phyloP scores from a whole-genome alignment of 306 rosid genomes.

The Medicago lupulina region DNA sequence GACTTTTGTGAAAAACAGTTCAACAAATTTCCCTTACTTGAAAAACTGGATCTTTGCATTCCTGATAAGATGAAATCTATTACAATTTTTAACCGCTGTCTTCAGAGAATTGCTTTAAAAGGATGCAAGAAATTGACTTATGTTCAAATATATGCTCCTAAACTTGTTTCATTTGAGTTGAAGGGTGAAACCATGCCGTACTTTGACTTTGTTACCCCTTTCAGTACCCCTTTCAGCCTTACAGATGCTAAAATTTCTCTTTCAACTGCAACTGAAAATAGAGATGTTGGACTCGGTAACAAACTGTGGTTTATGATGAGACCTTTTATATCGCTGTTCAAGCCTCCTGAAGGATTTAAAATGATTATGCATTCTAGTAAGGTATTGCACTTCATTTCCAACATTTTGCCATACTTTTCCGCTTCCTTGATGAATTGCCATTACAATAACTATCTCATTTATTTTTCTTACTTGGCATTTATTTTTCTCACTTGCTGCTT shows the following conservation, averaged over 20 bases:
- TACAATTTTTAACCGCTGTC: conserved; percentile 33
- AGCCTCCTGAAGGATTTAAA: conserved; percentile 33
- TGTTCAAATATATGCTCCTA: conserved; percentile 35
- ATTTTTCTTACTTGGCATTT: conserved; percentile 31
- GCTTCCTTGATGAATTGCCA: conserved; percentile 6
- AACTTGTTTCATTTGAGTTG: conserved; percentile 53
- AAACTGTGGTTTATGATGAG: conserved; percentile 16
- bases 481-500: conserved; percentile 26
- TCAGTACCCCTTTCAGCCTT: conserved; percentile 12
- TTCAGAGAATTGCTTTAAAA: conserved; percentile 45
- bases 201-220: conserved; percentile 1
- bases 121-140: conserved; percentile 41
- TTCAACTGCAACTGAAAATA: neutral
- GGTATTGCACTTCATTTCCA: conserved; percentile 42
- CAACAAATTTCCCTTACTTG: conserved; percentile 43
- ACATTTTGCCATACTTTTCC: neutral
- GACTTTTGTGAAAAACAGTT: conserved; percentile 43
- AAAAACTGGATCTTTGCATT: conserved; percentile 49
- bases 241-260: conserved; percentile 48
- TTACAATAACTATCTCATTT: conserved; percentile 9
- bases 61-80: conserved; percentile 21
- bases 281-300: neutral
- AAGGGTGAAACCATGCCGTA: conserved; percentile 50
- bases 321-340: conserved; percentile 38
- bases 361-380: conserved; percentile 51